Percentiles rank a stretch among this genome's conserved stretches.
These are phyloP conservation scores for Fusarium musae DNA, from an alignment of 2,329 filamentous ascomycete species.

Conservation along the genomic window DNA sequence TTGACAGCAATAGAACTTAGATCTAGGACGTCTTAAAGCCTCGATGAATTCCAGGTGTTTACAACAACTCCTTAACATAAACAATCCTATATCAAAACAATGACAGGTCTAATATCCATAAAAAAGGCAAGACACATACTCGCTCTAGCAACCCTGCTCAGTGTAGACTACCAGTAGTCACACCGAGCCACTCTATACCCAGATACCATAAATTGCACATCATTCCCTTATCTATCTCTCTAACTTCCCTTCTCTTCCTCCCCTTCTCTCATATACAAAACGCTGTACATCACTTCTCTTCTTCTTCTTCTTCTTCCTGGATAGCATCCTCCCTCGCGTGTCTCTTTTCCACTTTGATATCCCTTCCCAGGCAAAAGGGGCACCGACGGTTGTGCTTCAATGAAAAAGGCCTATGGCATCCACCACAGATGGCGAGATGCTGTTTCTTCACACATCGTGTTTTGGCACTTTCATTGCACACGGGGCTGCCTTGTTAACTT, in stretches of 20 bases:
- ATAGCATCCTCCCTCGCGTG: not conserved
- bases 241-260: not conserved
- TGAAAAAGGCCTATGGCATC: not conserved
- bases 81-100: not conserved
- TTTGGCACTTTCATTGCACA: not conserved
- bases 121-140: not conserved
- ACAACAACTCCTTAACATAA: not conserved
- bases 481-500: not conserved
- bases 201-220: not conserved
- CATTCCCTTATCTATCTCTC: not conserved
- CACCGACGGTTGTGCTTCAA: not conserved
- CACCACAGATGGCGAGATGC: not conserved
- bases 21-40: too few species aligned
- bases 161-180: not conserved
- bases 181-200: not conserved
- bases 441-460: not conserved
- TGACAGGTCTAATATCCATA: not conserved
- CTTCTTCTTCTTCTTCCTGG: not conserved
- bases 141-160: not conserved
- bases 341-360: not conserved
- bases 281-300: not conserved
- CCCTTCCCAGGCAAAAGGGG: fast-evolving
- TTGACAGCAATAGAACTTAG: not conserved
- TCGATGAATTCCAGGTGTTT: not conserved
- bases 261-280: fast-evolving